Base-by-base conservation (phyloP, 73 alveolate species). In the Symbiodinium natans region DNA sequence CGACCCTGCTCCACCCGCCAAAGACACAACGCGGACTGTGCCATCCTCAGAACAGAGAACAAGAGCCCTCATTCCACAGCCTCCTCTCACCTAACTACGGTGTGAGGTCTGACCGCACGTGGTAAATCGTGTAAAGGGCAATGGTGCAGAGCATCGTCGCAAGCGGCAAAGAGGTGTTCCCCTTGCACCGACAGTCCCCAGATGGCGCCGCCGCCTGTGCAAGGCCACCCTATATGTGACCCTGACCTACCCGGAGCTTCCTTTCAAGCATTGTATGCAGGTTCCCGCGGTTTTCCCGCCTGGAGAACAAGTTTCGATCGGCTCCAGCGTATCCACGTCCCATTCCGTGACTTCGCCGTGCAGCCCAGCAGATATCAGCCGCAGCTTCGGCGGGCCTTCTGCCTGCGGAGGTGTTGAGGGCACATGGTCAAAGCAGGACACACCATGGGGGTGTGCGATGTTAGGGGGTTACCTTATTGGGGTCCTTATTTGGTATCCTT, bases 161-260 rank as follows among this genome's bases (percentile, higher is more conserved):
- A 89, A 74, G 95, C 85, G 25, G 86, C 86, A 38, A 10, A 59
- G 46, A 89, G 86, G 75, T 68, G 21, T 23, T 21, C 68, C 39
- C 34, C 73, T 23, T 74, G 84, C 23, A 34, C 84, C 27, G 86
- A 71, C 40, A 89, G 73, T 48, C 86, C 82, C 95, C 95, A 89
- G 38, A 89, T 42, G 46, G 95, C 86, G 23, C 95, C 95, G 7
- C 86, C 95, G 15, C 95, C 95, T n/a, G 83, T 38, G 31, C 10
- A 38, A 54, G 80, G 17, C 71, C 23, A 21, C 71, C 71, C 71
- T 29, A 13, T 1, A 15, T 1, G 29, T 6, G n/a, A 5, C 71
- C 59, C 25, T 2, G 59, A 46, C 9, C 59, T 46, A 1, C 59
- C 59, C 75, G 6, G 75, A 7, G 31, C 6, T 56, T 2, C 29